Percentiles rank a stretch among this genome's conserved stretches.
phyloP scores from a whole-genome alignment of 768 basidiomycete species.

The Rhodotorula graminis region DNA sequence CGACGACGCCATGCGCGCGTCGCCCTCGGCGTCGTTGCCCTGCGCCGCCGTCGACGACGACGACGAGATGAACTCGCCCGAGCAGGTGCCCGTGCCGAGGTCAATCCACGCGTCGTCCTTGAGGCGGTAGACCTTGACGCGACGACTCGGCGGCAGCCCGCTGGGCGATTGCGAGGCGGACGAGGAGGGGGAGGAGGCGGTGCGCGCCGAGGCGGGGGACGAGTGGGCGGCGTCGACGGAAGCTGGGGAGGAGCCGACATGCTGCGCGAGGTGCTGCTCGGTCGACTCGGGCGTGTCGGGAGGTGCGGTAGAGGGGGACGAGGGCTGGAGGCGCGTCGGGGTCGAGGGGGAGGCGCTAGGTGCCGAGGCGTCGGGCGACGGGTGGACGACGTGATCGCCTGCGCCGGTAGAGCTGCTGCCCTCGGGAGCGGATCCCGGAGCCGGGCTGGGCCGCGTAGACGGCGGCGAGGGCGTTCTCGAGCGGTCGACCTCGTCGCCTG shows the following conservation, averaged over 20 bases:
- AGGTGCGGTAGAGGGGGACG: too few relatives aligned
- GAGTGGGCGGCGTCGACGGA: not conserved
- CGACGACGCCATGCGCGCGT: constrained; percentile 38
- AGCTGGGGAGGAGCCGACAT: not conserved
- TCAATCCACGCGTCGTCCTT: constrained; percentile 87
- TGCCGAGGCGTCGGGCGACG: not conserved
- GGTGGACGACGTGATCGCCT: not conserved
- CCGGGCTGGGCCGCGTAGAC: not conserved
- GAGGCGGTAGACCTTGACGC: constrained; percentile 81
- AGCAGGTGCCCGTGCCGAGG: constrained; percentile 94
- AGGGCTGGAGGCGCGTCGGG: not conserved
- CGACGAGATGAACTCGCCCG: constrained; percentile 29
- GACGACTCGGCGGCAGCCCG: not conserved
- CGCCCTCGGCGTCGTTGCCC: constrained; percentile 73
- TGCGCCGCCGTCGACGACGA: constrained; percentile 42
- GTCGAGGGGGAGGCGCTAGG: not conserved
- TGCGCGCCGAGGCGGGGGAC: not conserved
- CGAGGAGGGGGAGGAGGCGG: constrained; percentile 13
- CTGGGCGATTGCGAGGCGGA: not conserved
- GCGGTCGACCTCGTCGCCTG: not conserved
- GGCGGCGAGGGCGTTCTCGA: not conserved
- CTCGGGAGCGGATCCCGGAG: too few relatives aligned
- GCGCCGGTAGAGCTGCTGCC: not conserved
- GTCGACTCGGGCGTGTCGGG: not conserved
- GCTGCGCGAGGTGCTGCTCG: not conserved